phyloP scores from a whole-genome alignment of 345 rosid species.

The Gossypium arboreum region DNA sequence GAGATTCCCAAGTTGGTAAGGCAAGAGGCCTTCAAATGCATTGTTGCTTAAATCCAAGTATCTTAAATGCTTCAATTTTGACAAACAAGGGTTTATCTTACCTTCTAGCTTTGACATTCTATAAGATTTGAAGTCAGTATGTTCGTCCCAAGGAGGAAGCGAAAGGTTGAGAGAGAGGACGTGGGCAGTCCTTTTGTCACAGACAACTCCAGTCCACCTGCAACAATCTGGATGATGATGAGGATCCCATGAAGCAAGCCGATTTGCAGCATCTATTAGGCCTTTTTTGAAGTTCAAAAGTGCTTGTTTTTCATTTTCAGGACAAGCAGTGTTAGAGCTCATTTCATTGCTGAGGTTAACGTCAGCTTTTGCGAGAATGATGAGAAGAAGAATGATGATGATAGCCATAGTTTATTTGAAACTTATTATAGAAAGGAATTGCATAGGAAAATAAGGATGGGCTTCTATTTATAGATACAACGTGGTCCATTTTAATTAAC shows the following conservation, averaged over 20 bases:
- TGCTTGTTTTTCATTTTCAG: background rate
- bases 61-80: background rate
- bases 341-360: background rate
- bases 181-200: background rate
- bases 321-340: background rate
- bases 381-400: background rate
- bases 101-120: background rate
- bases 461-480: background rate
- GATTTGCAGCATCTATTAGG: background rate
- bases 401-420: background rate
- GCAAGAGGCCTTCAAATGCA: background rate
- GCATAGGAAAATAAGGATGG: background rate
- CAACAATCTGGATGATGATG: background rate
- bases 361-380: background rate
- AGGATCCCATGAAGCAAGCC: background rate
- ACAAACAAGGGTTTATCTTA: background rate
- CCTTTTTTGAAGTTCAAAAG: background rate
- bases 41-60: background rate
- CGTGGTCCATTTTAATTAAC: no score
- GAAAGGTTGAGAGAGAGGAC: background rate
- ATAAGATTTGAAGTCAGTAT: background rate
- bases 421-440: no score
- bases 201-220: background rate
- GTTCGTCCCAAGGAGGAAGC: background rate
- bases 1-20: background rate